Evolutionary conservation across 1,139 yeast species (phyloP).

Genomic region (Hyphopichia wangnamkhiaoensis): DNA sequence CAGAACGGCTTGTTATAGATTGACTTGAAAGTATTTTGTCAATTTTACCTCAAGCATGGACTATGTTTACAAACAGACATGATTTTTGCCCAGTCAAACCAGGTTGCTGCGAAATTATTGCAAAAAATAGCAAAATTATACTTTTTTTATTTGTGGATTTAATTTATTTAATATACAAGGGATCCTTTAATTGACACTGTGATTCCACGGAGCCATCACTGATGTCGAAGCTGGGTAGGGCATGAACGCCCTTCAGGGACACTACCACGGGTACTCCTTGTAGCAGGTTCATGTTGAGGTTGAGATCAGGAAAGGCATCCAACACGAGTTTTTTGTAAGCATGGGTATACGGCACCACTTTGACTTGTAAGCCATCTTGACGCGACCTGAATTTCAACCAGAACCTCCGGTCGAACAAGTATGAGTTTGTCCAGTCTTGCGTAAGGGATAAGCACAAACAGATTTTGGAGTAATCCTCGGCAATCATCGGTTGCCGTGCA

Average conservation of each 20-base stretch:
- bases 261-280: constrained; percentile 3
- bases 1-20: no score
- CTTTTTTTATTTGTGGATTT: not conserved
- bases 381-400: constrained; percentile 27
- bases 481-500: constrained; percentile 27
- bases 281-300: not conserved
- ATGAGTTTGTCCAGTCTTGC: constrained; percentile 28
- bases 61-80: no score
- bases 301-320: not conserved
- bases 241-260: not conserved
- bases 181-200: not conserved
- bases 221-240: not conserved
- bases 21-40: no score
- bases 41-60: no score
- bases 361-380: constrained; percentile 4
- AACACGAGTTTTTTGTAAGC: constrained; percentile 11
- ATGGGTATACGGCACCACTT: constrained; percentile 23
- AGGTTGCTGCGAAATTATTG: no score
- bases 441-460: constrained; percentile 6
- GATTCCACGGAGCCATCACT: not conserved
- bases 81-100: no score
- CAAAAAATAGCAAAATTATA: no score
- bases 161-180: no score
- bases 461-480: constrained; percentile 14
- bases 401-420: constrained; percentile 36